Conservation (phyloP, 257 asterid species). For the Rhazya stricta region DNA sequence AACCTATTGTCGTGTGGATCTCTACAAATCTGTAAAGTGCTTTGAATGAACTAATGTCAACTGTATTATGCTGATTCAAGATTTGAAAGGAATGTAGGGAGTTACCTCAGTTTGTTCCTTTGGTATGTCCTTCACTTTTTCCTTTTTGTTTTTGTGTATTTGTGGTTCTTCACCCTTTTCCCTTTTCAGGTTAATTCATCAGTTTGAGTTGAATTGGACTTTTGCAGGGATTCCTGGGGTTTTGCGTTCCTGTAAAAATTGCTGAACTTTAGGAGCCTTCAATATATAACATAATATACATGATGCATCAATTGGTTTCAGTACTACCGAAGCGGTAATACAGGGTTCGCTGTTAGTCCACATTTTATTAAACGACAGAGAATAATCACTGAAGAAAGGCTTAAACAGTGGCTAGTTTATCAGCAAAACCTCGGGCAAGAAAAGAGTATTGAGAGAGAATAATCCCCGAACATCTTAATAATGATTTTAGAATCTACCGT, state of each 20-base stretch:
- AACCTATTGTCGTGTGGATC: background rate
- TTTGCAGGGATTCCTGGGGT: background rate
- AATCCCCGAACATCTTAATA: too few relatives aligned
- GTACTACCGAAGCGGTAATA: too few relatives aligned
- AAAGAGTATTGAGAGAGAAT: too few relatives aligned
- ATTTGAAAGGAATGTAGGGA: background rate
- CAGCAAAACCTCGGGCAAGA: too few relatives aligned
- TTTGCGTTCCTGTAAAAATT: background rate
- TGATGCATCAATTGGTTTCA: background rate
- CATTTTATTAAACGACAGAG: too few relatives aligned
- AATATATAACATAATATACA: background rate
- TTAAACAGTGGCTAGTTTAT: too few relatives aligned
- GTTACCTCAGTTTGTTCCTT: background rate
- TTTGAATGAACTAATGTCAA: background rate
- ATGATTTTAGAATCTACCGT: too few relatives aligned
- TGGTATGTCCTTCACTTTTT: background rate
- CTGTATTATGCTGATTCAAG: background rate
- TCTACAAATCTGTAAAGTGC: constrained; percentile 14
- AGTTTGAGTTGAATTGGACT: background rate
- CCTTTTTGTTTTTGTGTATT: too few relatives aligned
- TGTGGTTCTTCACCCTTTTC: background rate
- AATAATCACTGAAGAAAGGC: too few relatives aligned
- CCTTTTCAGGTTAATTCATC: background rate
- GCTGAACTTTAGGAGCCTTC: background rate
- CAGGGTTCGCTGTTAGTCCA: too few relatives aligned